These are phyloP conservation scores for Colletotrichum brevisporum DNA, from an alignment of 2,329 filamentous ascomycete genomes.

Conservation along the genomic window DNA sequence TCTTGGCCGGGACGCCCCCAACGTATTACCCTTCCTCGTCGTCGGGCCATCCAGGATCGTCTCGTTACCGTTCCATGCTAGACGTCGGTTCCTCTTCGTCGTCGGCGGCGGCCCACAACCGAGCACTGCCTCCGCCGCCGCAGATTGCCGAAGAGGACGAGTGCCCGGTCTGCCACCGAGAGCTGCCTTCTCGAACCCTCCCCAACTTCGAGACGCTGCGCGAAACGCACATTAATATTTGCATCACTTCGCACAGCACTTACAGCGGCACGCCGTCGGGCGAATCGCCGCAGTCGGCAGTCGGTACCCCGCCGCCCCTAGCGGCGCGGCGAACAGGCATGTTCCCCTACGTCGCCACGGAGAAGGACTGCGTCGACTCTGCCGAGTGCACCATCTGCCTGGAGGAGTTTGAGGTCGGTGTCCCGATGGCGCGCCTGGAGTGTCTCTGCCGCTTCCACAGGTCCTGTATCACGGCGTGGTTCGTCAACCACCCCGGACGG, in stretches of 20 bases:
- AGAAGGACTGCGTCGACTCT: constrained; percentile 78
- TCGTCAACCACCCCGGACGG: constrained; percentile 71
- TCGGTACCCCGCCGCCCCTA: constrained; percentile 49
- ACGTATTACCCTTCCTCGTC: constrained; percentile 49
- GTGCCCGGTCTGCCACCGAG: constrained; percentile 81
- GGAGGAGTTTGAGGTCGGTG: constrained; percentile 75
- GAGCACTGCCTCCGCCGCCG: constrained; percentile 58
- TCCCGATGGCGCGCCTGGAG: constrained; percentile 75
- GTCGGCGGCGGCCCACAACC: constrained; percentile 54
- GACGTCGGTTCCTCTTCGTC: constrained; percentile 52
- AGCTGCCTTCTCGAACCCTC: constrained; percentile 73
- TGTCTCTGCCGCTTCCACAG: constrained; percentile 77
- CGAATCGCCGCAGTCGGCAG: constrained; percentile 28
- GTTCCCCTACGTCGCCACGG: constrained; percentile 75
- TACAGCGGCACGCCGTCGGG: constrained; percentile 56
- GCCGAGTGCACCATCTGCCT: constrained; percentile 79
- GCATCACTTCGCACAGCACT: constrained; percentile 69
- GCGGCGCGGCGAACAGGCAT: constrained; percentile 68
- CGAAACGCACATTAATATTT: constrained; percentile 71
- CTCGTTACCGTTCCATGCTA: constrained; percentile 48
- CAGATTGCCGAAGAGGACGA: constrained; percentile 80
- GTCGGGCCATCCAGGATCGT: constrained; percentile 41
- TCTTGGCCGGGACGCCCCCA: constrained; percentile 57
- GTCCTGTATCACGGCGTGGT: constrained; percentile 74
- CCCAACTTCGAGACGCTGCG: constrained; percentile 68